These are phyloP conservation scores for Blastocladiella britannica DNA, from an alignment of 192 early-diverging fungal species.

Conservation along the genomic window DNA sequence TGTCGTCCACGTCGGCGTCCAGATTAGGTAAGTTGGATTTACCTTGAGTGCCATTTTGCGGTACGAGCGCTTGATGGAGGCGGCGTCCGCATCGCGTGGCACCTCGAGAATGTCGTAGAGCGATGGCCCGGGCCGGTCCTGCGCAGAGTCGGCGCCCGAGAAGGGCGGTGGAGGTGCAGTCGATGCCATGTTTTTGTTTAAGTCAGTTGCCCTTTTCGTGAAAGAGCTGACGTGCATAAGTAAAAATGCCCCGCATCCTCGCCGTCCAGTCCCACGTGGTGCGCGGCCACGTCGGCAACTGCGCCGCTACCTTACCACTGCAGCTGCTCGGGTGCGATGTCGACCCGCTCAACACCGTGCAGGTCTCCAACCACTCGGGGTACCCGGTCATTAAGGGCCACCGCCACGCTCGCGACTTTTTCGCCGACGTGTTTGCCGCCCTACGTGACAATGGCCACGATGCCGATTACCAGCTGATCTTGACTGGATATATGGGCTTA, in stretches of 20 bases:
- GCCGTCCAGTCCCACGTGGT: conserved; percentile 43
- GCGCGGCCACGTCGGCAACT: conserved; percentile 54
- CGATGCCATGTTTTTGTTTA: no score
- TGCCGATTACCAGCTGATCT: not conserved
- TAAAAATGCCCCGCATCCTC: conserved; percentile 14
- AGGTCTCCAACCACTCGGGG: conserved; percentile 84
- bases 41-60: not conserved
- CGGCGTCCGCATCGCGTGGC: not conserved
- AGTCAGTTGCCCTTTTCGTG: no score
- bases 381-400: conserved; percentile 56
- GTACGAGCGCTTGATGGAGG: not conserved
- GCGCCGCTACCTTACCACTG: conserved; percentile 76
- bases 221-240: no score
- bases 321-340: conserved; percentile 80
- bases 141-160: no score
- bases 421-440: conserved; percentile 49
- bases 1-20: no score
- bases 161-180: no score
- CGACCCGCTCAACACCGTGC: conserved; percentile 79
- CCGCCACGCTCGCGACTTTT: conserved; percentile 33
- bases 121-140: no score
- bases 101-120: not conserved
- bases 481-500: conserved; percentile 64
- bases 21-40: no score
- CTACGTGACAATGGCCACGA: conserved; percentile 51